phyloP scores from a whole-genome alignment of 192 early-diverging fungal species.

The Coemansia sp. region DNA sequence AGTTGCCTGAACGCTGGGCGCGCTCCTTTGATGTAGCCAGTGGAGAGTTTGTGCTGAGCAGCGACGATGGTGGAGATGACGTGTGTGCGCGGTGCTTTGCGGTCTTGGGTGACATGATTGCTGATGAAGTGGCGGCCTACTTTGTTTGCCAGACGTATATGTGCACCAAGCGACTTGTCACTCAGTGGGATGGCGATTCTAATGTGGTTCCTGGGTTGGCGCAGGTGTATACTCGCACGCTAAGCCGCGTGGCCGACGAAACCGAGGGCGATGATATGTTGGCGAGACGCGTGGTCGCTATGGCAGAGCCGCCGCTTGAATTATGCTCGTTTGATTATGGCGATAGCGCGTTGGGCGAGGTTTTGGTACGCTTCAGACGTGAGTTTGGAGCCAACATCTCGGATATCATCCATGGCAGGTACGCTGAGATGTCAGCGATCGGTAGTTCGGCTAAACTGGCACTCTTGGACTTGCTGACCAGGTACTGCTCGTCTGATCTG shows the following conservation, averaged over 20 bases:
- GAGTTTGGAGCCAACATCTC: constrained; percentile 8
- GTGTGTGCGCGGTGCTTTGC: not conserved
- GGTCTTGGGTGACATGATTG: constrained; percentile 18
- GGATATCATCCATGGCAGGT: not conserved
- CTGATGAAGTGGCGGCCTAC: constrained; percentile 9
- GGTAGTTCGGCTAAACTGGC: constrained; percentile 15
- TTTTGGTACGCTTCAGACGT: constrained; percentile 3
- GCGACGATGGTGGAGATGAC: not conserved
- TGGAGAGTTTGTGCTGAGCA: not conserved
- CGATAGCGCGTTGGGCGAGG: constrained; percentile 20
- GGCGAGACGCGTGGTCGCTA: constrained; percentile 6
- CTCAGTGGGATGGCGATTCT: not conserved
- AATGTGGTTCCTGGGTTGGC: constrained; percentile 8
- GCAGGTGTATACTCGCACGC: constrained; percentile 4
- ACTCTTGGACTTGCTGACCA: constrained; percentile 8
- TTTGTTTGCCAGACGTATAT: constrained; percentile 32
- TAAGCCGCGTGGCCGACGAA: not conserved
- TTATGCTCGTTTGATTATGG: constrained; percentile 27
- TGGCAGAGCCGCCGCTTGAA: constrained; percentile 27
- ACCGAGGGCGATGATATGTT: not conserved
- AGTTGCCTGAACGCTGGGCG: constrained; percentile 17
- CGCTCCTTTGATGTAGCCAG: constrained; percentile 6
- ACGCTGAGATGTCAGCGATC: not conserved
- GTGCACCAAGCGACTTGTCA: constrained; percentile 1
- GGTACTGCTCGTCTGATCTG: constrained; percentile 6